Base-by-base conservation (phyloP, 2,329 filamentous ascomycete genomes). In the Ophiobolus disseminans region DNA sequence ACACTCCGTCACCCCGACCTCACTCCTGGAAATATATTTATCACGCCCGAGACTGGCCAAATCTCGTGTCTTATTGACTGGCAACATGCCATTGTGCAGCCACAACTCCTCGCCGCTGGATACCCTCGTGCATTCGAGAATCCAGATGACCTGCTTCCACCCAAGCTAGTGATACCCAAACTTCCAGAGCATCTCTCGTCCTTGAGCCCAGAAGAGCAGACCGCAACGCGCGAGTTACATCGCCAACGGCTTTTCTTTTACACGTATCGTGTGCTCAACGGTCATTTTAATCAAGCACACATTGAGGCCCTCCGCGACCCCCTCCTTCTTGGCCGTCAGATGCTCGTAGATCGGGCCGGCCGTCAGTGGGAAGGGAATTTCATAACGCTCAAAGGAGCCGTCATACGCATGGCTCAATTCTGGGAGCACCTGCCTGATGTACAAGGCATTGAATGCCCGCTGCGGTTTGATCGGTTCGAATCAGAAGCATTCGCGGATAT, bases 351-450 rank as follows among this genome's bases (percentile, higher is more conserved):
- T 38, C 45, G 51, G 16, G 54, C 51, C 14, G 48, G 48, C 35
- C 50, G 55, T 22, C 48, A 53, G 40, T 58, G 50, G 48, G 51
- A 45, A 48, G 55, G 55, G 22, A 52, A 58, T 40, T 38, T 50
- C 35, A 50, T 55, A 34, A 52, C 50, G 4, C 48, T 58, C 13
- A 58, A 52, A 48, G 51, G 55, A 44, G 45, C 48, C 43, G 34
- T 57, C 31, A 42, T 51, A 44, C 43, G 47, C 32, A 19, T 41
- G 16, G 38, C 37, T 11, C 43, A 48, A 22, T 54, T 44, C 40
- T 51, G 43, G 50, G 44, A 49, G 40, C 40, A 54, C 30, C 42
- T 51, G 32, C 47, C 50, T 21, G 53, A 53, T 40, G 53, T 53
- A 21, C 21, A 48, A 19, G 40, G 46, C 40, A 37, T 53, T 14